A percentile compares a stretch with the other conserved stretches of the same genome.
Conservation (phyloP, 2,329 filamentous ascomycete species). For the Penicillium sp. region DNA sequence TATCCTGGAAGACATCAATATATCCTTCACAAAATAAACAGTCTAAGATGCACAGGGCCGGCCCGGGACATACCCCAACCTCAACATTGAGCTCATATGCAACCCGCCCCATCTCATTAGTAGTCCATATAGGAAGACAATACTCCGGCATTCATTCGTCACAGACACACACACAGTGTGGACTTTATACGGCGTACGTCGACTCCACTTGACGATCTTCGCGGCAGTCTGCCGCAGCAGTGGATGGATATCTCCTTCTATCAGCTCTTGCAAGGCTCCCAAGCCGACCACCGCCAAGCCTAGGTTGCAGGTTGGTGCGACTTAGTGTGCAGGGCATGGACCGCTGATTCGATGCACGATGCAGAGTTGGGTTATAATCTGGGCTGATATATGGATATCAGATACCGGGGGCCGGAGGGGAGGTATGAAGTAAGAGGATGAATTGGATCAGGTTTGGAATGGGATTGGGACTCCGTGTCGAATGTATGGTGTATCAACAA, state of each 20-base stretch:
- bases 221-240: neutral
- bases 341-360: neutral
- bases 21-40: neutral
- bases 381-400: neutral
- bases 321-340: neutral
- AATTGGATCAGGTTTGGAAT: neutral
- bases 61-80: neutral
- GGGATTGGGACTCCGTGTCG: neutral
- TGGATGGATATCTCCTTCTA: neutral
- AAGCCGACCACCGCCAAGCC: neutral
- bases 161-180: neutral
- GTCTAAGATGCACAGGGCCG: neutral
- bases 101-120: neutral
- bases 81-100: neutral
- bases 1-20: no score
- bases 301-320: neutral
- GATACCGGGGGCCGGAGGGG: neutral
- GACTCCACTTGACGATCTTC: neutral
- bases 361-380: neutral
- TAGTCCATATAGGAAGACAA: conserved; percentile 1
- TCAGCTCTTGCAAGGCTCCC: neutral
- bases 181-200: neutral
- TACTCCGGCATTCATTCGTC: neutral
- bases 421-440: neutral
- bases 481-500: neutral